Evolutionary conservation across 1,139 yeast genomes (phyloP), one percentile per base, ranked within the genome.

Genomic region (Nakaseomyces nivariensis): DNA sequence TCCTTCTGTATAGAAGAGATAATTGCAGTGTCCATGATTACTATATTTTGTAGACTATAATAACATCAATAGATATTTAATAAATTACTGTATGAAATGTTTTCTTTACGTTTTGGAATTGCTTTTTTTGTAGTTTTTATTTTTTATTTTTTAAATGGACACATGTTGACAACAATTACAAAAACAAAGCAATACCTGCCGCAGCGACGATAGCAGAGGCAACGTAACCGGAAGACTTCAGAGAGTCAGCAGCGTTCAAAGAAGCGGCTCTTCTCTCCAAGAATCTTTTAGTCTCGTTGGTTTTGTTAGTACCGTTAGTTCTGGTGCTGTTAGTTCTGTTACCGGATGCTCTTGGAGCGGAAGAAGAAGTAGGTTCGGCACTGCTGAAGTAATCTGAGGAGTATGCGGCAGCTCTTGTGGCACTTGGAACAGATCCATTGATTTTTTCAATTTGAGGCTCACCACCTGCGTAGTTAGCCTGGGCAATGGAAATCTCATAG

Each of bases 401-500:
- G 43, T 45, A 50, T 6, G 36, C 24, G 9, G 48, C 36, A 13
- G 49, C 52, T 27, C 42, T 50, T 26, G 37, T 43, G 13, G 52
- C 52, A 24, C 48, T 22, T 5, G 48, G 43, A 10, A 50, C 48
- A 5, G 42, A 11, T 4, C 36, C 26, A 4, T 27, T 36, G 17
- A 50, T 45, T 4, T n/a, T 42, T 29, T 42, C 50, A n/a, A 48
- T 37, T 11, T 48, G 25, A 4, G 43, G 32, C 8, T 17, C 22
- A 22, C 25, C 26, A 3, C 26, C 37, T 25, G 9, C 36, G 27
- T 37, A 36, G 24, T 68, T 68, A 5, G 81, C 83, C 57, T 77
- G 86, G 1, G 94, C 96, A 49, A 89, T 51, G 0, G 83, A 81
- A 32, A 89, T 70, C 61, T 81, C 79, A 47, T 70, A 67, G 54